Evolutionary conservation across 2,329 filamentous ascomycete species (phyloP), one percentile per base, ranked within the genome.

Genomic region (Epichloe gansuensis): DNA sequence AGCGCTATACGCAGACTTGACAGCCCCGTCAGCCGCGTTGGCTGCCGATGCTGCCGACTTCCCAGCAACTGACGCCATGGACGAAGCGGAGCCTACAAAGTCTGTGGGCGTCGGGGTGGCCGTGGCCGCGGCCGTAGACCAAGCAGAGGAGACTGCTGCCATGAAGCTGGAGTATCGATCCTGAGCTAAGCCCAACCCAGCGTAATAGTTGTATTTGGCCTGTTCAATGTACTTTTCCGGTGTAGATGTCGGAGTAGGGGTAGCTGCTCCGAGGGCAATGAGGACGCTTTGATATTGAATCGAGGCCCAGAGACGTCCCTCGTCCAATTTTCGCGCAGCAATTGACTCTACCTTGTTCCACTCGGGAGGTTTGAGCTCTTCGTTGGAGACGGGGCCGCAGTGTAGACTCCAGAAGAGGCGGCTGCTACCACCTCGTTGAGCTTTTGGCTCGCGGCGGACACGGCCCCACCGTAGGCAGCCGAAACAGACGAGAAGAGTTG

Each of bases 151-250:
- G 7, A 86, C 88, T 4, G 83, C 82, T 12, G 75, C 75, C 2
- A 93, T 58, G 61, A 93, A 91, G 48, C 84, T 83, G 5, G 83
- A 82, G 65, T 93, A 93, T 39, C 84, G 81, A 44, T 83, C 87
- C 61, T 94, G 85, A 1, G 89, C 88, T 45, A 88, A 67, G 31
- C 88, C 88, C 25, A 93, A 68, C 11, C 84, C 87, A 57, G 88
- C 85, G 60, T 89, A 91, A 67, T 91, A 91, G 62, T 81, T 78
- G 59, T 76, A 69, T 59, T 75, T 78, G 46, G 78, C 85, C 71
- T 75, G 83, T 63, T 74, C 80, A 63, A 71, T 80, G 69, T 75
- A 78, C 73, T 69, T 83, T 67, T 71, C 83, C 55, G 66, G 76
- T 66, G 69, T 61, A 0, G 74, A 70, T 57, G 68, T 81, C 2